Evolutionary conservation across 768 basidiomycete genomes (phyloP), one percentile per base, ranked within the genome.

Genomic region (Chalciporus pseudorubinellus): DNA sequence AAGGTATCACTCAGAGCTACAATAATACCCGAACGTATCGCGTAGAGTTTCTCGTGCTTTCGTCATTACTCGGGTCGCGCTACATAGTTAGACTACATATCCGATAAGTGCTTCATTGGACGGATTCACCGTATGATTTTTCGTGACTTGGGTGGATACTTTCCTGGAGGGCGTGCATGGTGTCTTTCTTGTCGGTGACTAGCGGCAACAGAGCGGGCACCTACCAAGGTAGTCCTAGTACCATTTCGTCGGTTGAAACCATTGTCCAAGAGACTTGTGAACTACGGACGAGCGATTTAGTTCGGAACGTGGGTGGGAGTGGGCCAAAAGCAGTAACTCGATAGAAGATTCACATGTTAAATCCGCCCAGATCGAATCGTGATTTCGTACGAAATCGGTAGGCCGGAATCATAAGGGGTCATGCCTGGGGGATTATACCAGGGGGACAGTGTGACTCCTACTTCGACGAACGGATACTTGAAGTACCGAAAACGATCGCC

Each of bases 311-410:
- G 68, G 55, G 61, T 53, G 65, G 65, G 28, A 44, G 51, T 52
- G 59, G 10, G 10, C 29, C 29, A 31, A 31, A n/a, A 10, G 29
- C 12, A 5, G 47, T 67, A 60, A 46, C 34, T 66, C 59, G 66
- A 62, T 31, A 56, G 41, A 31, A 53, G 56, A 70, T 69, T 69
- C 67, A 69, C 67, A 57, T 69, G 67, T 60, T 59, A 66, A 57
- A 49, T 56, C 65, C 57, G 57, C 48, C 28, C 43, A 18, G 38
- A 14, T 24, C 10, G 21, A 44, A 36, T 13, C 10, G 12, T 41
- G n/a, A 40, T 46, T 14, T 34, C 40, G 29, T 24, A 31, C 46
- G 33, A 38, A 43, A 51, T 34, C 36, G 46, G 52, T 40, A 52
- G 13, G 55, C 34, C 38, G 19, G 43, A 56, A 59, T 64, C 52